Evolutionary conservation across 306 rosid species (phyloP), one percentile per base, ranked within the genome.

Genomic region (Citrullus colocynthis): DNA sequence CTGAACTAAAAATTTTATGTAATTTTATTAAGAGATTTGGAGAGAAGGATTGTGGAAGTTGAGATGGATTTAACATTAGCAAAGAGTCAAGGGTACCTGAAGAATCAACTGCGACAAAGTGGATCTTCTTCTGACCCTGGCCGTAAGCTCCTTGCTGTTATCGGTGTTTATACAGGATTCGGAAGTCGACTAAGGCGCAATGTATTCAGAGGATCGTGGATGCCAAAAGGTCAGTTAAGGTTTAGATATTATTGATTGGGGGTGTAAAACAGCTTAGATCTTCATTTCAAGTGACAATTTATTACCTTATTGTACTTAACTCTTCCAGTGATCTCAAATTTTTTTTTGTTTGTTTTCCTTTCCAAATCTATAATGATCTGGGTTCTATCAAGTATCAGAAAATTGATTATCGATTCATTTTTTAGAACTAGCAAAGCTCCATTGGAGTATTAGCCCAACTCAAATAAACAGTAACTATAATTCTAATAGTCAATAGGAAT

Each of bases 101-200:
- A 89, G 83, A 89, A 89, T 64, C 86, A 83, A 36, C 65, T 77
- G 74, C 83, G 72, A 75, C 82, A 82, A 73, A 90, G 78, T 45
- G 85, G 74, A 60, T 88, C 94, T 84, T 84, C 93, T 41, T 81
- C 96, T 64, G 87, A 91, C 59, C 85, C 96, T 64, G 85, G 92
- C 52, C 85, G 51, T 61, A 88, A 79, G 86, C 88, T 95, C 81
- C 93, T 95, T 36, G 99, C 97, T 49, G 97, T 95, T 81, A 88
- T 95, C 63, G 99, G 99, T 74, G 98, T 95, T 78, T 91, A 89
- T 85, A 95, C 99, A 59, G 97, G 98, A 80, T 95, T 95, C 75
- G 99, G 99, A 75, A 89, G 99, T 82, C 88, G 74, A 51, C 82
- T 92, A 86, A 89, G 86, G 79, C 88, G 99, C 78, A 92, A 89